Conservation (phyloP, 2,329 filamentous ascomycete species). For the Ceratocystis colombiana region DNA sequence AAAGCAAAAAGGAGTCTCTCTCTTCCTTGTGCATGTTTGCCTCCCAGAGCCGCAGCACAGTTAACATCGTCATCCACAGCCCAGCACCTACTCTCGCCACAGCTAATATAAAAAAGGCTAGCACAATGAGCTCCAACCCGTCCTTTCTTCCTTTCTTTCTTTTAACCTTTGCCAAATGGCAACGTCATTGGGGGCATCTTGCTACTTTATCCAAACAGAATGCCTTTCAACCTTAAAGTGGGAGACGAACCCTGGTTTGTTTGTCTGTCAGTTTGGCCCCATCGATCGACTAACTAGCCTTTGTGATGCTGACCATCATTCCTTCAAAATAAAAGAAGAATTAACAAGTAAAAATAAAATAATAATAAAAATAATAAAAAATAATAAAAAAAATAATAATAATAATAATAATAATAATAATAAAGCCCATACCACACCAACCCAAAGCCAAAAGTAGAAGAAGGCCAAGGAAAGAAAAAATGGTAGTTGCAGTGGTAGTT, state of each 20-base stretch:
- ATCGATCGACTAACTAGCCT: background rate
- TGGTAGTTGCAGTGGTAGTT: background rate
- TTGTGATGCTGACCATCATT: background rate
- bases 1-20: no score
- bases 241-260: background rate
- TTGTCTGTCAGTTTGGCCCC: background rate
- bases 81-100: no score
- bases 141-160: background rate
- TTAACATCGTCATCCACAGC: no score
- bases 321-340: background rate
- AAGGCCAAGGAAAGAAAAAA: background rate
- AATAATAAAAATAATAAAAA: background rate
- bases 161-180: background rate
- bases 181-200: background rate
- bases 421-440: background rate
- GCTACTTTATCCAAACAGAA: background rate
- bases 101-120: no score
- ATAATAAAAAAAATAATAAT: background rate
- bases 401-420: background rate
- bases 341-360: background rate
- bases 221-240: background rate
- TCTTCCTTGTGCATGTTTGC: no score
- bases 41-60: no score
- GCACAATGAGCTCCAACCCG: no score
- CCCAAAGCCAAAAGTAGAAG: background rate